Evolutionary conservation across 495 filamentous ascomycete species (phyloP).

Genomic region (Xylaria palmicola): DNA sequence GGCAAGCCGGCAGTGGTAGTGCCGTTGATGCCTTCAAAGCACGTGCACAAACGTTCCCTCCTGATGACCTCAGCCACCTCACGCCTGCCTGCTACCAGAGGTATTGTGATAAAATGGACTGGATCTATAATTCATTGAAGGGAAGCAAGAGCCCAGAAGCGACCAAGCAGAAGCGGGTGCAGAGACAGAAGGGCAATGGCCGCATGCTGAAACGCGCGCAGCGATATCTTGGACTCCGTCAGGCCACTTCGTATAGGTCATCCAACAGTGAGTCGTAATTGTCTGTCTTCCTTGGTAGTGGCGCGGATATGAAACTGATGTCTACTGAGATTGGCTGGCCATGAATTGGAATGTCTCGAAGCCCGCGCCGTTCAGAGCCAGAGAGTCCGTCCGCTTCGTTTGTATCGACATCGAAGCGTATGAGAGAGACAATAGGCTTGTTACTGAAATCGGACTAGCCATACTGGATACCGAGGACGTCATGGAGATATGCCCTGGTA

Average conservation of each 20-base stretch:
- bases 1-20: slow-evolving; percentile 43
- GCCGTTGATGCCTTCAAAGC: slow-evolving; percentile 32
- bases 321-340: neutral
- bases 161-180: slow-evolving; percentile 34
- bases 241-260: slow-evolving; percentile 16
- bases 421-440: slow-evolving; percentile 57
- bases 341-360: slow-evolving; percentile 16
- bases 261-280: slow-evolving; percentile 1
- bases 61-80: slow-evolving; percentile 14
- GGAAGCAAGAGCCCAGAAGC: slow-evolving; percentile 31
- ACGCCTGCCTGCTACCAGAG: slow-evolving; percentile 5
- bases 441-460: slow-evolving; percentile 87
- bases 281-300: neutral
- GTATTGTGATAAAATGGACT: slow-evolving; percentile 25
- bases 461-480: slow-evolving; percentile 70
- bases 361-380: slow-evolving; percentile 43
- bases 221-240: slow-evolving; percentile 66
- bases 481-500: slow-evolving; percentile 56
- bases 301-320: neutral
- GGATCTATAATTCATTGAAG: slow-evolving; percentile 23
- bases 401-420: slow-evolving; percentile 80
- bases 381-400: slow-evolving; percentile 63
- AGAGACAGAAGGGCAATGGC: slow-evolving; percentile 47
- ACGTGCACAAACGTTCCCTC: neutral
- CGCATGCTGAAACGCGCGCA: slow-evolving; percentile 60